phyloP scores from a whole-genome alignment of 495 filamentous ascomycete species.

The Talaromyces adpressus region DNA sequence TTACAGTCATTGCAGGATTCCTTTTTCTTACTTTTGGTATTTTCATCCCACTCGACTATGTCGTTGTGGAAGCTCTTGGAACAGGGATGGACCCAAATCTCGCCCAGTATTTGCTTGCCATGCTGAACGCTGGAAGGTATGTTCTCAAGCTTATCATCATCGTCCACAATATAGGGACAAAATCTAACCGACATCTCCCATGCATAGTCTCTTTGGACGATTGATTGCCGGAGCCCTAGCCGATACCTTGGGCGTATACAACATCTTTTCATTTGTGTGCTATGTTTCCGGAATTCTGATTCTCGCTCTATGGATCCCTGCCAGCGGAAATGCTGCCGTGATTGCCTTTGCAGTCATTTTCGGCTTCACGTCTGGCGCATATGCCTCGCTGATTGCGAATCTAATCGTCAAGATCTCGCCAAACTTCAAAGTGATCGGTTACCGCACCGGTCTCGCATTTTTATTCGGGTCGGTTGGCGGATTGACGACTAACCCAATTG shows the following conservation, averaged over 20 bases:
- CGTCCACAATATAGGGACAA: background rate
- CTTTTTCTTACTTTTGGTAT: conserved; percentile 54
- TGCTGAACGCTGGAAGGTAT: conserved; percentile 64
- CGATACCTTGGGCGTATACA: conserved; percentile 28
- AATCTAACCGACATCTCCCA: background rate
- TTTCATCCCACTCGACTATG: conserved; percentile 70
- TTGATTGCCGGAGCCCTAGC: conserved; percentile 20
- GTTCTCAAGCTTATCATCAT: conserved; percentile 12
- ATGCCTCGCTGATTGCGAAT: conserved; percentile 21
- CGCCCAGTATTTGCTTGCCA: conserved; percentile 59
- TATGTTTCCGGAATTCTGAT: conserved; percentile 17
- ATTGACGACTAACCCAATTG: conserved; percentile 60
- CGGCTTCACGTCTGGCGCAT: conserved; percentile 29
- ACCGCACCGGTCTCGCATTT: conserved; percentile 18
- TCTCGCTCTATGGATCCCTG: conserved; percentile 29
- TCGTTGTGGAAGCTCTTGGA: conserved; percentile 48
- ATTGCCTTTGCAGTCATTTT: conserved; percentile 24
- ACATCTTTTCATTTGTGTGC: conserved; percentile 20
- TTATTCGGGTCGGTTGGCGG: conserved; percentile 19
- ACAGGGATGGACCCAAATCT: conserved; percentile 52
- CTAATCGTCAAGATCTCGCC: conserved; percentile 22
- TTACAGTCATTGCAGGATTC: conserved; percentile 65
- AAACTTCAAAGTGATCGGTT: conserved; percentile 16
- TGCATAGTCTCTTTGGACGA: conserved; percentile 21
- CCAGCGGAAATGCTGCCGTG: conserved; percentile 11